Conservation (phyloP, 768 basidiomycete species). For the Pulveroboletus sp. region DNA sequence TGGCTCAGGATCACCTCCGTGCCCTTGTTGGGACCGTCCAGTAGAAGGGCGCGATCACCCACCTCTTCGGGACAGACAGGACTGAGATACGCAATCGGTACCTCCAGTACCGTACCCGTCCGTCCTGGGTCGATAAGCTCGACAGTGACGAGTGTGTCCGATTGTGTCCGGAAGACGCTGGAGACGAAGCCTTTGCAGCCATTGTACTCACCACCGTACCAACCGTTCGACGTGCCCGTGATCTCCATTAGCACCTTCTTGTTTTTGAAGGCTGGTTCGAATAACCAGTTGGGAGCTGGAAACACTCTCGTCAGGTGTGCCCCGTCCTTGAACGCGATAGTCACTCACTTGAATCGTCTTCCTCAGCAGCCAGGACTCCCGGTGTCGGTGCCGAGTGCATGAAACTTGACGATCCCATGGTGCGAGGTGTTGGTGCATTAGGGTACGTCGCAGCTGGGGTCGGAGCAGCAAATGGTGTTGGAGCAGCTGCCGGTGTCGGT, state of each 20-base stretch:
- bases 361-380: constrained; percentile 25
- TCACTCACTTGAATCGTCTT: constrained; percentile 28
- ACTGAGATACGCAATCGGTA: constrained; percentile 39
- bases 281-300: constrained; percentile 26
- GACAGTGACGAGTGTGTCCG: constrained; percentile 28
- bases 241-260: constrained; percentile 32
- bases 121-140: constrained; percentile 30
- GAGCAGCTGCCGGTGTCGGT: constrained; percentile 38
- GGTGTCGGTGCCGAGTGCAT: constrained; percentile 31
- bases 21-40: constrained; percentile 43
- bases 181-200: constrained; percentile 28
- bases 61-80: constrained; percentile 37
- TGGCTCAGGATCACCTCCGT: constrained; percentile 44
- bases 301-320: constrained; percentile 20
- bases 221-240: constrained; percentile 20
- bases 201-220: constrained; percentile 29
- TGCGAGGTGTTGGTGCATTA: constrained; percentile 32
- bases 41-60: constrained; percentile 48
- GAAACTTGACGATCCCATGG: constrained; percentile 22
- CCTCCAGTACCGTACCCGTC: constrained; percentile 34
- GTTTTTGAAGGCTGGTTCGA: constrained; percentile 24
- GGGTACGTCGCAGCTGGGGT: constrained; percentile 29
- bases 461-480: constrained; percentile 36
- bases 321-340: not conserved
- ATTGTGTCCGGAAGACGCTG: constrained; percentile 23